A percentile compares a stretch with the other conserved stretches of the same genome.
These are phyloP conservation scores for Clohesyomyces aquaticus DNA, from an alignment of 495 filamentous ascomycete species.

Conservation along the genomic window DNA sequence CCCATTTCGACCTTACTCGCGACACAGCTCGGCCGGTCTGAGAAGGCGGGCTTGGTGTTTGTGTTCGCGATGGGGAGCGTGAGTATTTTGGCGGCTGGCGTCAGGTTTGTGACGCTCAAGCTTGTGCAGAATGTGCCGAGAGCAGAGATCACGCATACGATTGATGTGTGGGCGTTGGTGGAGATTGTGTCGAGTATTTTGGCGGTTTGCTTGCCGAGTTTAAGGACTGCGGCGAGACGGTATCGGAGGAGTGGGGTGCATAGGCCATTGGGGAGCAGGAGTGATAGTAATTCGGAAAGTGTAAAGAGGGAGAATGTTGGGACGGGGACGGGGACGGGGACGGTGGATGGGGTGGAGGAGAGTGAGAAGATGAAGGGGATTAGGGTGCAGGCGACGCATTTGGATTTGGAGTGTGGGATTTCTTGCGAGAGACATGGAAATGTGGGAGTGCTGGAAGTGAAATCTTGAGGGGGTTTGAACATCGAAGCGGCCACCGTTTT, in stretches of 20 bases:
- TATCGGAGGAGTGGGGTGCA: no score
- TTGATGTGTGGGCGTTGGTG: constrained; percentile 48
- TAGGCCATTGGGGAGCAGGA: constrained; percentile 17
- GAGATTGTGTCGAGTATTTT: constrained; percentile 44
- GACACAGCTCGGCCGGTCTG: constrained; percentile 37
- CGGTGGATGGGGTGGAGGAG: not conserved
- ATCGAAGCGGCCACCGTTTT: no score
- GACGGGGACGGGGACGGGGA: not conserved
- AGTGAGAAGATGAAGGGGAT: not conserved
- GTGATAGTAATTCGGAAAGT: not conserved
- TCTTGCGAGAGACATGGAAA: no score
- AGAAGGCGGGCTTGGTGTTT: constrained; percentile 42
- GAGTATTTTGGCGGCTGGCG: constrained; percentile 46
- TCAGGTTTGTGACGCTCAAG: constrained; percentile 43
- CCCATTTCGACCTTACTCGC: constrained; percentile 34
- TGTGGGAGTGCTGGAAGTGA: not conserved
- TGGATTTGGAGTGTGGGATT: no score
- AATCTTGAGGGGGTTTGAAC: no score
- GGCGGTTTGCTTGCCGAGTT: constrained; percentile 36
- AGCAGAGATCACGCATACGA: constrained; percentile 47
- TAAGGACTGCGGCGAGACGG: no score
- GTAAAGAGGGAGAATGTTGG: not conserved
- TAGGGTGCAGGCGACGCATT: no score
- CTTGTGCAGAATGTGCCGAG: constrained; percentile 41
- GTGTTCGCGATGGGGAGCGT: constrained; percentile 47